These are phyloP conservation scores for Hypoxylon rickii DNA, from an alignment of 495 filamentous ascomycete species.

Conservation along the genomic window DNA sequence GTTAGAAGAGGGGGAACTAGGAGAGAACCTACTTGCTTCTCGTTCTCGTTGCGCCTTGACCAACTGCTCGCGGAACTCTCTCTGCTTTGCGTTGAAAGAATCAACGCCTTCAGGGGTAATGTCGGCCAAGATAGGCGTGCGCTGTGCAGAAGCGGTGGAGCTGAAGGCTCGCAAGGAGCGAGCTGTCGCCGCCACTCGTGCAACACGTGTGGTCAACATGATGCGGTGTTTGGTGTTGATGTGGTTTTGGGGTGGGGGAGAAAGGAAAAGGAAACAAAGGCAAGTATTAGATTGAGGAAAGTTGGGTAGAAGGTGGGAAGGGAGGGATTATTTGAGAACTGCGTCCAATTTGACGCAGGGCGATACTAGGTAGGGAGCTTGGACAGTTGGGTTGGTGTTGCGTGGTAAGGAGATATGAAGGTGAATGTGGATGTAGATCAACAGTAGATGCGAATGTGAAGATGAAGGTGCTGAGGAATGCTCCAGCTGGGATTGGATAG, in stretches of 20 bases:
- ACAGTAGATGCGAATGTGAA: no score
- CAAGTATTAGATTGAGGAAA: neutral
- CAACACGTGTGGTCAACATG: slow-evolving; percentile 44
- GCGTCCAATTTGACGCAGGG: slow-evolving; percentile 31
- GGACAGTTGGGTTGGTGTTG: slow-evolving; percentile 28
- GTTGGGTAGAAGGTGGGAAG: slow-evolving; percentile 10
- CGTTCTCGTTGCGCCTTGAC: slow-evolving; percentile 75
- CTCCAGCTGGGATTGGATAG: slow-evolving; percentile 31
- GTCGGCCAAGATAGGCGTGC: slow-evolving; percentile 82
- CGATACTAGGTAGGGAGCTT: slow-evolving; percentile 26
- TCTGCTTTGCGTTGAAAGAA: slow-evolving; percentile 78
- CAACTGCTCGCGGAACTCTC: slow-evolving; percentile 82
- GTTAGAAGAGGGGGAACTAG: slow-evolving; percentile 49
- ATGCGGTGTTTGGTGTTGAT: slow-evolving; percentile 13
- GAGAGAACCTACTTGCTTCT: slow-evolving; percentile 72
- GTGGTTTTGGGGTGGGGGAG: slow-evolving; percentile 8
- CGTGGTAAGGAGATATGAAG: neutral
- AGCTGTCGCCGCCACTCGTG: slow-evolving; percentile 52
- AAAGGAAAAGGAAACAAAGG: neutral
- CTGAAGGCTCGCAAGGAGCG: slow-evolving; percentile 62
- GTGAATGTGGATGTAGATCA: no score
- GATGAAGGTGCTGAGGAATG: slow-evolving; percentile 29
- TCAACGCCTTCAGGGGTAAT: slow-evolving; percentile 67
- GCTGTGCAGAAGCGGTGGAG: slow-evolving; percentile 55
- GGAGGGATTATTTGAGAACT: slow-evolving; percentile 15